These are phyloP conservation scores for Mucuna pruriens DNA, from an alignment of 306 rosid genomes.

Conservation along the genomic window DNA sequence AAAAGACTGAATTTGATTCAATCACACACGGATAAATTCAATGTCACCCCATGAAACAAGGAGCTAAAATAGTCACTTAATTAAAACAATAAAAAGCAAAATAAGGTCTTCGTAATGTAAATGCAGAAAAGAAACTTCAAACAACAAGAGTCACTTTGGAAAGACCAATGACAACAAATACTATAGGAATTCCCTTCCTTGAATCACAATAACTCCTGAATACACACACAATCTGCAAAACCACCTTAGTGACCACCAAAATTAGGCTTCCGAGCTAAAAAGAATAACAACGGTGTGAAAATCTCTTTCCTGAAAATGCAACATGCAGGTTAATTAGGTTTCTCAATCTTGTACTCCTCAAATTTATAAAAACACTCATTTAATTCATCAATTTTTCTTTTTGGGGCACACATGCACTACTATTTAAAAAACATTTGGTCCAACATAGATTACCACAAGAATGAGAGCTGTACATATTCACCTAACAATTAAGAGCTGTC, in stretches of 20 bases:
- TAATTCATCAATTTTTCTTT: neutral
- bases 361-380: too few species aligned
- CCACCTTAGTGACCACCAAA: constrained; percentile 36
- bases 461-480: neutral
- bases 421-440: neutral
- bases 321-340: neutral
- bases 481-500: neutral
- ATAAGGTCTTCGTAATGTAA: too few species aligned
- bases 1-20: too few species aligned
- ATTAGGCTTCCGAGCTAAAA: constrained; percentile 76
- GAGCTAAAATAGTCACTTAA: too few species aligned
- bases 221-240: neutral
- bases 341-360: neutral
- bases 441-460: neutral
- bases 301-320: constrained; percentile 67
- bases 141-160: neutral
- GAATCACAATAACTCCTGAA: neutral
- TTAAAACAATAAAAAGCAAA: too few species aligned
- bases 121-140: constrained; percentile 15
- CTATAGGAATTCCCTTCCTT: neutral
- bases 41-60: too few species aligned
- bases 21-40: too few species aligned
- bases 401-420: neutral
- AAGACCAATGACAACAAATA: neutral
- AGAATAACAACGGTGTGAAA: constrained; percentile 88